These are phyloP conservation scores for Penicillium sp. DNA, from an alignment of 2,329 filamentous ascomycete species.

Conservation along the genomic window DNA sequence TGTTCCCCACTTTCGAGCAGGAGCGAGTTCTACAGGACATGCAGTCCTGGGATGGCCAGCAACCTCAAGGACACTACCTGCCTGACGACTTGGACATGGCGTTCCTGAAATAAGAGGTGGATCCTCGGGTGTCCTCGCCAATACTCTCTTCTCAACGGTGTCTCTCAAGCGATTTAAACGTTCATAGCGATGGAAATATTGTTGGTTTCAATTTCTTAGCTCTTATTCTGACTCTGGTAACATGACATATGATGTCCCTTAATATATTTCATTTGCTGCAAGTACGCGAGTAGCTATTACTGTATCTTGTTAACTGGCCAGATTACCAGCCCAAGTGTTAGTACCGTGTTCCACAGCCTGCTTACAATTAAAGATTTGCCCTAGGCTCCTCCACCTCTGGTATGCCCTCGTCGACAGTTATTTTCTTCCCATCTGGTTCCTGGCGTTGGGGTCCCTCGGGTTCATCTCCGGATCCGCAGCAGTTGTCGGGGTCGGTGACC, in stretches of 20 bases:
- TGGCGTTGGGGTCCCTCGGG: no score
- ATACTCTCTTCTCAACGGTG: background rate
- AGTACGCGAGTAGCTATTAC: background rate
- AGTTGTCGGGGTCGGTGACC: no score
- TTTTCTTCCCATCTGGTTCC: no score
- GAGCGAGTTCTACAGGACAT: constrained; percentile 13
- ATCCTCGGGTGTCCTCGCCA: background rate
- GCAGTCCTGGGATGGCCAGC: constrained; percentile 17
- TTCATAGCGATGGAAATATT: constrained; percentile 7
- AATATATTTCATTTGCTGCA: background rate
- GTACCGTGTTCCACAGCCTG: background rate
- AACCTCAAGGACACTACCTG: constrained; percentile 12
- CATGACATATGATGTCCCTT: background rate
- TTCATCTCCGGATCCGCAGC: no score
- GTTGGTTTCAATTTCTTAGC: background rate
- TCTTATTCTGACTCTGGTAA: background rate
- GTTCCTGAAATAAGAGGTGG: constrained; percentile 12
- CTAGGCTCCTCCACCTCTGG: no score
- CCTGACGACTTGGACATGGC: constrained; percentile 21
- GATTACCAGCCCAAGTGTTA: no score
- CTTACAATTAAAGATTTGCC: no score
- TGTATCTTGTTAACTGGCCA: no score
- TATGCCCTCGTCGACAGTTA: no score
- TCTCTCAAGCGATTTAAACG: constrained; percentile 10
- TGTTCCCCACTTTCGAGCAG: constrained; percentile 23